Conservation (phyloP, 176 grass and related monocot species). For the Eremochloa ophiuroides region DNA sequence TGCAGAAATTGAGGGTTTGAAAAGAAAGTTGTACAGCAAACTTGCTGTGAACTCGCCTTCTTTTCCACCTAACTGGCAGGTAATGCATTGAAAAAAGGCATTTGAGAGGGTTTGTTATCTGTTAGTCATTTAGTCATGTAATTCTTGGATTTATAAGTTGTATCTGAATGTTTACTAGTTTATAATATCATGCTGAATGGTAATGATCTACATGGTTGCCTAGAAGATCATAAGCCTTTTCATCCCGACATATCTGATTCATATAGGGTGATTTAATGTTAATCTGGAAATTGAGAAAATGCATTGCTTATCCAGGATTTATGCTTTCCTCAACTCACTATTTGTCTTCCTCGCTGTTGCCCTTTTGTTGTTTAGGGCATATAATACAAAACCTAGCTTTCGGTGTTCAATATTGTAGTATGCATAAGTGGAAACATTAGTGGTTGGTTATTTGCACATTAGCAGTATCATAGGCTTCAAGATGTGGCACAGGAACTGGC, state of each 20-base stretch:
- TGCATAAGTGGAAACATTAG: neutral
- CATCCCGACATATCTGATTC: neutral
- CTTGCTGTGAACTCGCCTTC: constrained; percentile 86
- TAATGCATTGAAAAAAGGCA: constrained; percentile 15
- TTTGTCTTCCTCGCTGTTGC: neutral
- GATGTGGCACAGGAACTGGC: neutral
- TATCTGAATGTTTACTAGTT: neutral
- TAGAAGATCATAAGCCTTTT: neutral
- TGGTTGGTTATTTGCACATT: constrained; percentile 6
- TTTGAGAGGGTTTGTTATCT: neutral
- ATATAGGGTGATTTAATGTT: neutral
- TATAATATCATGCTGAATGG: neutral
- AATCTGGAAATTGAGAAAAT: neutral
- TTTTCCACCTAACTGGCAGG: constrained; percentile 97
- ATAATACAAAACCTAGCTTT: neutral
- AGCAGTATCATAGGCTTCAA: neutral
- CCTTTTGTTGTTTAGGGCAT: neutral
- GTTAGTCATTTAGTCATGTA: neutral
- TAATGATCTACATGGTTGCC: neutral
- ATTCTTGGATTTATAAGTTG: too few species aligned
- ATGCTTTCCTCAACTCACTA: neutral
- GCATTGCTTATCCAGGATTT: neutral
- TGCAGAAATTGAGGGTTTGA: constrained; percentile 92
- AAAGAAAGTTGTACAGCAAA: constrained; percentile 90
- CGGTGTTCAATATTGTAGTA: neutral